Conservation (phyloP, 768 basidiomycete species). For the Mycena leptocephala region DNA sequence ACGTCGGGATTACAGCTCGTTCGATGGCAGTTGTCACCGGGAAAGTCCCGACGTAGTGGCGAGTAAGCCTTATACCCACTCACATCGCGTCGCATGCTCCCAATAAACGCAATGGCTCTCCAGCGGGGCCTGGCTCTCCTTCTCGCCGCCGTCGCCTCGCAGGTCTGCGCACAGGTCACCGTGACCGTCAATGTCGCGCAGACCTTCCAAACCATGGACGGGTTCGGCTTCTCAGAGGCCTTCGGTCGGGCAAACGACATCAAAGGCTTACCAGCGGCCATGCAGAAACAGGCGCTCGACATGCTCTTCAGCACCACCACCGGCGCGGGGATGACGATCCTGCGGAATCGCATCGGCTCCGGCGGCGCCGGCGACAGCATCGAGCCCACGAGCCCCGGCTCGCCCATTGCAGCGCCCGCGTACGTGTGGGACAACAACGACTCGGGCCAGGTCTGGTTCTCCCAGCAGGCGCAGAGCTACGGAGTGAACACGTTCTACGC, state of each 20-base stretch:
- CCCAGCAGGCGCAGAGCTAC: slow-evolving; percentile 26
- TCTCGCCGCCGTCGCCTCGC: background rate
- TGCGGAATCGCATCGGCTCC: slow-evolving; percentile 31
- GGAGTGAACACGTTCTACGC: slow-evolving; percentile 33
- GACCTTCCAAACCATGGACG: slow-evolving; percentile 33
- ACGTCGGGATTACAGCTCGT: no score
- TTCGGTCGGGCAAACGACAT: slow-evolving; percentile 30
- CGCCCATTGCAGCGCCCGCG: slow-evolving; percentile 3
- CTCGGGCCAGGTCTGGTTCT: slow-evolving; percentile 23
- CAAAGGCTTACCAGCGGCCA: slow-evolving; percentile 17
- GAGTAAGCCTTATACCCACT: no score
- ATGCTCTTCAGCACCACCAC: slow-evolving; percentile 19
- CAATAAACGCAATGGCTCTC: background rate
- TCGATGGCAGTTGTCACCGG: no score
- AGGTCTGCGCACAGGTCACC: background rate
- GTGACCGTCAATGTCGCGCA: slow-evolving; percentile 13
- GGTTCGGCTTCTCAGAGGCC: slow-evolving; percentile 29
- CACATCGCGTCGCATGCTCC: no score
- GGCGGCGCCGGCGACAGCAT: slow-evolving; percentile 25
- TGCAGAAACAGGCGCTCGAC: slow-evolving; percentile 25
- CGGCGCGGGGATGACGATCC: slow-evolving; percentile 31
- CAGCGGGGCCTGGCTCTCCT: background rate
- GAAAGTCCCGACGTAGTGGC: no score
- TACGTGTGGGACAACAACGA: slow-evolving; percentile 24
- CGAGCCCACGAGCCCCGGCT: slow-evolving; percentile 20